phyloP scores from a whole-genome alignment of 1,139 yeast genomes.

The Meyerozyma sp. region DNA sequence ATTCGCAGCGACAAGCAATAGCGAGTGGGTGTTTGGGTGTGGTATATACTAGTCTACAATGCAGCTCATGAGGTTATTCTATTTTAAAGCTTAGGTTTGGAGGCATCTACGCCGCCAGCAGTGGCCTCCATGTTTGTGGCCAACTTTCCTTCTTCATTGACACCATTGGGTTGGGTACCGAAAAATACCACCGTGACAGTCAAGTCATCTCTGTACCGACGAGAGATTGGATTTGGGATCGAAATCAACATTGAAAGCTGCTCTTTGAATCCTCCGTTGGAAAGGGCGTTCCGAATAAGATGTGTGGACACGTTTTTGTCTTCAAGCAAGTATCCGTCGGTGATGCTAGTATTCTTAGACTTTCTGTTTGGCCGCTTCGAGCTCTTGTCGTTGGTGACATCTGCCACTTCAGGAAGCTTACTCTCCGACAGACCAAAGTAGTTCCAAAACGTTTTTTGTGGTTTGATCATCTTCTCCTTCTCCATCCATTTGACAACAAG shows the following conservation, averaged over 20 bases:
- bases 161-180: conserved; percentile 48
- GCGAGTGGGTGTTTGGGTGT: not conserved
- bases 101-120: conserved; percentile 45
- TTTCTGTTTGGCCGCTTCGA: conserved; percentile 44
- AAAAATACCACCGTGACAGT: conserved; percentile 95
- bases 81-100: conserved; percentile 44
- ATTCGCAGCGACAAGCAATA: not conserved
- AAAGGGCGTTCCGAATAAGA: conserved; percentile 85
- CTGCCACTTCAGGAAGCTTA: conserved; percentile 58
- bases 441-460: conserved; percentile 47
- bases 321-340: conserved; percentile 45
- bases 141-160: conserved; percentile 43
- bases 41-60: not conserved
- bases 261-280: conserved; percentile 81
- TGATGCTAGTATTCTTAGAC: conserved; percentile 27
- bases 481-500: conserved; percentile 95
- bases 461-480: conserved; percentile 58
- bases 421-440: conserved; percentile 42
- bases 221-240: conserved; percentile 89
- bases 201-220: conserved; percentile 90
- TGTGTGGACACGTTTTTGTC: conserved; percentile 92
- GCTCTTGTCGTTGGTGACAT: conserved; percentile 51
- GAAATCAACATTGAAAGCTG: conserved; percentile 84
- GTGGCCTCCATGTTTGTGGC: conserved; percentile 55
- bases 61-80: not conserved